Evolutionary conservation across 2,329 filamentous ascomycete genomes (phyloP).

Genomic region (Fusarium caatingaense): DNA sequence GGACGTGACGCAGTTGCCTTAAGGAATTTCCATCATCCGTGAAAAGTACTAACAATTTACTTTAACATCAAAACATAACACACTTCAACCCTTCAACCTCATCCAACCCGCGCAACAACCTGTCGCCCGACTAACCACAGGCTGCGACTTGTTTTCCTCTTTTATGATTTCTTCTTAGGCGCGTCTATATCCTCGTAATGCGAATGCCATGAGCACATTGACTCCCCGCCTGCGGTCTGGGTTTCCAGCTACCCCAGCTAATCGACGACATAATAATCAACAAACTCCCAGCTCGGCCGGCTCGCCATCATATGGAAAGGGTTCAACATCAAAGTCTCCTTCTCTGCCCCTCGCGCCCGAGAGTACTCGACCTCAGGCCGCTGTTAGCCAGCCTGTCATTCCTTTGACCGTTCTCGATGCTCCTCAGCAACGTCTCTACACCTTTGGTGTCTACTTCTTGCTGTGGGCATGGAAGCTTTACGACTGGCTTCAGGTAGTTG

Average conservation of each 20-base stretch:
- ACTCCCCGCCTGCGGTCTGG: constrained; percentile 86
- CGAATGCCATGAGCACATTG: constrained; percentile 81
- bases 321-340: constrained; percentile 48
- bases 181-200: constrained; percentile 61
- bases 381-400: constrained; percentile 72
- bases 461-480: constrained; percentile 87
- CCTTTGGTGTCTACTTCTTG: constrained; percentile 79
- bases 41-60: constrained; percentile 38
- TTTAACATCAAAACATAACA: constrained; percentile 32
- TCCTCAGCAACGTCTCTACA: constrained; percentile 90
- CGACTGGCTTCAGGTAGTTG: constrained; percentile 82
- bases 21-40: constrained; percentile 46
- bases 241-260: constrained; percentile 79
- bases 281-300: constrained; percentile 50
- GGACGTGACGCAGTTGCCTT: constrained; percentile 52
- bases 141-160: constrained; percentile 17
- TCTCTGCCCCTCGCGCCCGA: constrained; percentile 62
- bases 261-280: constrained; percentile 50
- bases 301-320: constrained; percentile 48
- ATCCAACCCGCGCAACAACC: constrained; percentile 33
- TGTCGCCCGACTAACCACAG: constrained; percentile 14
- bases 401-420: constrained; percentile 86
- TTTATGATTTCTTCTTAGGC: constrained; percentile 37
- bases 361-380: constrained; percentile 46
- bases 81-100: constrained; percentile 24